Base-by-base conservation (phyloP, 2,329 filamentous ascomycete species). In the Eurotiales sp. region DNA sequence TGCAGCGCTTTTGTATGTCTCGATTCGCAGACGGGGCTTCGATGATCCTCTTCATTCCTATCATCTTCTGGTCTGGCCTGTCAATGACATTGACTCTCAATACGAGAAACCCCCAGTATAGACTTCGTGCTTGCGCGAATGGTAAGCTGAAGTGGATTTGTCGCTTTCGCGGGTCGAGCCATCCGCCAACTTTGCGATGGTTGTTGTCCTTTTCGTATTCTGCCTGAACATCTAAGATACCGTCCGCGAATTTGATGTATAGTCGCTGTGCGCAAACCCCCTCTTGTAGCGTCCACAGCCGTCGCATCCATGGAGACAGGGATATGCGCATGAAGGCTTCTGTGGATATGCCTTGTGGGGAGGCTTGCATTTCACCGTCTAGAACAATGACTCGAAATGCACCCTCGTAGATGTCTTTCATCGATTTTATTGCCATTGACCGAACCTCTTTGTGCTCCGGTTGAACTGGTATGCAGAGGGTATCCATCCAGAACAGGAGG, bases 201-300 rank as follows among this genome's bases (percentile, higher is more conserved):
- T 45, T 45, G 22, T 7, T 30, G 14, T 30, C 12, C 19, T 45
- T 27, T 45, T 45, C 21, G 19, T 45, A 45, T 45, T 14, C 42
- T 21, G 30, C 25, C 22, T 45, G 10, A 11, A 45, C 42, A 30
- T 45, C 42, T 4, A 45, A 17, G 19, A 45, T 29, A 19, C 42
- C 42, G 23, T 45, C 42, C n/a, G 30, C 30, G 42, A 45, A 45
- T 23, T 45, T 45, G n/a, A 45, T 25, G 22, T 30, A 45, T 12
- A 45, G 30, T 29, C 22, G 42, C 30, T 30, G 42, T 21, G 42
- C 42, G 12, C 42, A 45, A 30, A 45, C 42, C 15, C 22, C 42
- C 23, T 45, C 42, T n/a, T 45, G 42, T 15, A 45, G 11, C 30
- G 42, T 45, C 42, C 42, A 45, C n/a, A 45, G 42, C 21, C 41